A percentile compares a stretch with the other conserved stretches of the same genome.
Conservation (phyloP, 2,329 filamentous ascomycete genomes). For the Fusarium brachygibbosum region DNA sequence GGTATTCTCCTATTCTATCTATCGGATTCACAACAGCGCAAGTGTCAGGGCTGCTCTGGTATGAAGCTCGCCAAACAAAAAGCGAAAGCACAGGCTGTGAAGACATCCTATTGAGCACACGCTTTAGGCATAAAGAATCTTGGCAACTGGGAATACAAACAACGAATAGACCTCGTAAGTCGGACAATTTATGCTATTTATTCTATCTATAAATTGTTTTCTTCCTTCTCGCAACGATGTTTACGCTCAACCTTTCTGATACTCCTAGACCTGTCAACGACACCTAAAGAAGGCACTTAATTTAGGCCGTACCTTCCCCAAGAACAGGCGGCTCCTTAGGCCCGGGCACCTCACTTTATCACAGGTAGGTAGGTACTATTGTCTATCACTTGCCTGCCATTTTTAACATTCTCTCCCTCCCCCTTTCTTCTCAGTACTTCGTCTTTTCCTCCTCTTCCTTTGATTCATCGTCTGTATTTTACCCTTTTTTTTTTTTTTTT, state of each 20-base stretch:
- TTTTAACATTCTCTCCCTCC: neutral
- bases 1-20: neutral
- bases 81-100: neutral
- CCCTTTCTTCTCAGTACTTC: neutral
- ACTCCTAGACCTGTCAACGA: neutral
- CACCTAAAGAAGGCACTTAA: neutral
- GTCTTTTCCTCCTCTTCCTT: neutral
- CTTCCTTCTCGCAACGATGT: neutral
- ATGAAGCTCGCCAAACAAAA: neutral
- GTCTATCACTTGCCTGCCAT: neutral
- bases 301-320: neutral
- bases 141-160: no score
- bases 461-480: neutral
- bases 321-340: neutral
- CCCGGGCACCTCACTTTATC: neutral
- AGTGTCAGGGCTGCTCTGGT: neutral
- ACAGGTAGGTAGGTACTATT: no score
- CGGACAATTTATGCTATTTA: neutral
- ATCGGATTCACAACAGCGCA: neutral
- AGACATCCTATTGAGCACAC: neutral
- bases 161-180: neutral
- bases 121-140: neutral
- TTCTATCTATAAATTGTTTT: neutral
- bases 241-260: neutral
- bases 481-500: neutral